Conservation (phyloP, 2,329 filamentous ascomycete species). For the Ophiostoma himal-ulmi region DNA sequence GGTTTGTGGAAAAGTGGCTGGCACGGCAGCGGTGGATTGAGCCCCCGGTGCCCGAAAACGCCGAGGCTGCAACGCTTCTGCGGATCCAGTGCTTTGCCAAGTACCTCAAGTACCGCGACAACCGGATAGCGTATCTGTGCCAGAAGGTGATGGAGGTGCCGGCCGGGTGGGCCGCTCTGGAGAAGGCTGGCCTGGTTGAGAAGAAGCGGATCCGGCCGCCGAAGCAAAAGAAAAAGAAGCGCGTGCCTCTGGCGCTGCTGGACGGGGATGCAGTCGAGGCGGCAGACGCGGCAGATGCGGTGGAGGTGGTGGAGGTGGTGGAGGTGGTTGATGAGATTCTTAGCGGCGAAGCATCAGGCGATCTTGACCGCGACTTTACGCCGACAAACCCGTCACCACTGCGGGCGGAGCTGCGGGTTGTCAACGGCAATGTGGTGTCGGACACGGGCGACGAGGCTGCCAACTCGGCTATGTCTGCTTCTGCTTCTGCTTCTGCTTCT, state of each 20-base stretch:
- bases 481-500: no score
- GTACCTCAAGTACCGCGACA: constrained; percentile 47
- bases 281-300: background rate
- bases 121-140: constrained; percentile 50
- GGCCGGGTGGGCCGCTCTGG: constrained; percentile 48
- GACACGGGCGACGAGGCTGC: constrained; percentile 26
- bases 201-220: constrained; percentile 23
- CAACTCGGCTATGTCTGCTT: background rate
- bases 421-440: constrained; percentile 26
- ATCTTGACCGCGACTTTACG: background rate
- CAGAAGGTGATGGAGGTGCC: constrained; percentile 43
- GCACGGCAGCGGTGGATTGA: constrained; percentile 58
- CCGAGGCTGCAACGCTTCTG: constrained; percentile 33
- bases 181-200: constrained; percentile 44
- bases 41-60: background rate
- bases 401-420: constrained; percentile 13
- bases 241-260: constrained; percentile 32
- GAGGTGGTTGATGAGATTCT: background rate
- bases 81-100: constrained; percentile 48
- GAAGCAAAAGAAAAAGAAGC: background rate
- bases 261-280: constrained; percentile 30
- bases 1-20: constrained; percentile 69
- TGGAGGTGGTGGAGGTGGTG: background rate
- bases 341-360: background rate
- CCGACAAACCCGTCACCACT: constrained; percentile 10